Percentiles rank a stretch among this genome's conserved stretches.
Evolutionary conservation across 257 asterid genomes (phyloP).

Genomic region (Verbena officinalis): DNA sequence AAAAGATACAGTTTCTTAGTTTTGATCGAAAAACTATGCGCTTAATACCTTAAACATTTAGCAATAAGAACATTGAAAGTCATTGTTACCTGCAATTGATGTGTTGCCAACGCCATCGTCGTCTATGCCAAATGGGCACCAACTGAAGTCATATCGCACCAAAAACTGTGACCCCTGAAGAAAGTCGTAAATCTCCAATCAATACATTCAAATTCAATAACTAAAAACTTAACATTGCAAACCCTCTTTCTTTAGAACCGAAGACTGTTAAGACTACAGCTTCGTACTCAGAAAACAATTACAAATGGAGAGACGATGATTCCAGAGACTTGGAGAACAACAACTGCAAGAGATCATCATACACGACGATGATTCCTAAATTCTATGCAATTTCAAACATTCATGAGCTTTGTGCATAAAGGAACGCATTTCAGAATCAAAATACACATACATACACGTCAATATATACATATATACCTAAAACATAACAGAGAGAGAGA

Average conservation of each 20-base stretch:
- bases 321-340: background rate
- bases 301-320: constrained; percentile 16
- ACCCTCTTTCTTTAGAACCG: constrained; percentile 6
- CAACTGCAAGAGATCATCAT: constrained; percentile 16
- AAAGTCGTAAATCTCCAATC: background rate
- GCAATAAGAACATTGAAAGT: constrained; percentile 12
- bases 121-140: constrained; percentile 38
- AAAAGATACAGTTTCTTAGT: background rate
- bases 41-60: constrained; percentile 16
- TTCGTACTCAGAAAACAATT: background rate
- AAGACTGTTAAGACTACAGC: background rate
- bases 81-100: constrained; percentile 55
- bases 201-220: constrained; percentile 19
- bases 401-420: no score
- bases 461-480: background rate
- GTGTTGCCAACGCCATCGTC: constrained; percentile 59
- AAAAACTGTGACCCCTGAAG: constrained; percentile 22
- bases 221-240: constrained; percentile 3
- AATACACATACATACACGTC: background rate
- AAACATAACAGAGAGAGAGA: background rate
- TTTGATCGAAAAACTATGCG: constrained; percentile 1
- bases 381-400: constrained; percentile 2
- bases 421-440: background rate
- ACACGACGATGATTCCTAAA: background rate
- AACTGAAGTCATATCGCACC: constrained; percentile 31